Evolutionary conservation across 495 filamentous ascomycete species (phyloP), one percentile per base, ranked within the genome.

Genomic region (Aspergillus sclerotioniger): DNA sequence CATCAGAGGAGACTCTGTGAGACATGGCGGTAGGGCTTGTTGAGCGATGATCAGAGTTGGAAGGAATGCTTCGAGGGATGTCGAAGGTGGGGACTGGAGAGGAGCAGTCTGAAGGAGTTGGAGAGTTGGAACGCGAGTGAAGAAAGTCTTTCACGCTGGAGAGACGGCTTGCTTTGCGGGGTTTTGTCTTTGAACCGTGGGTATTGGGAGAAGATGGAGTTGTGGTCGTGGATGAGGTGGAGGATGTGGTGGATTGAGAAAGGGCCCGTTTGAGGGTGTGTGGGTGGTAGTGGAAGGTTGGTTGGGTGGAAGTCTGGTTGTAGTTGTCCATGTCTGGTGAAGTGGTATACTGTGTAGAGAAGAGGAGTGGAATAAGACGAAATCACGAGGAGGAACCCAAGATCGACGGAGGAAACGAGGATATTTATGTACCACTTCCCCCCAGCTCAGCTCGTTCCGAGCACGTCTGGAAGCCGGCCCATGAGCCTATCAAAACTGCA

Each of bases 171-270:
- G 9, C 13, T 41, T 41, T 41, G 37, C 13, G 37, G 6, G 12
- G 13, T n/a, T 33, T 51, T 0, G 8, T 20, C 25, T 41, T 12
- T 35, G 33, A 8, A 13, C 15, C 8, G 37, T 25, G 37, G 15
- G 13, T 41, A 13, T 13, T 41, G 37, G 37, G 13, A n/a, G 15
- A 8, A 21, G 53, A 21, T 46, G 39, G 9, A 29, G 45, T 37
- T 19, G 28, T 31, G n/a, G 15, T 19, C 5, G 46, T 41, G 6
- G 65, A 68, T 16, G 62, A 67, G 17, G 50, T 63, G 19, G 63
- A 63, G n/a, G 53, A 61, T 28, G 68, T 33, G 13, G 67, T 63
- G 16, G 62, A 65, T 51, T 67, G 67, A 25, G 67, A 70, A 37
- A 67, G 33, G 53, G 63, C 61, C 52, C 64, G 57, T 52, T 61